Base-by-base conservation (phyloP, 2,329 filamentous ascomycete species). In the Beauveria sp. region DNA sequence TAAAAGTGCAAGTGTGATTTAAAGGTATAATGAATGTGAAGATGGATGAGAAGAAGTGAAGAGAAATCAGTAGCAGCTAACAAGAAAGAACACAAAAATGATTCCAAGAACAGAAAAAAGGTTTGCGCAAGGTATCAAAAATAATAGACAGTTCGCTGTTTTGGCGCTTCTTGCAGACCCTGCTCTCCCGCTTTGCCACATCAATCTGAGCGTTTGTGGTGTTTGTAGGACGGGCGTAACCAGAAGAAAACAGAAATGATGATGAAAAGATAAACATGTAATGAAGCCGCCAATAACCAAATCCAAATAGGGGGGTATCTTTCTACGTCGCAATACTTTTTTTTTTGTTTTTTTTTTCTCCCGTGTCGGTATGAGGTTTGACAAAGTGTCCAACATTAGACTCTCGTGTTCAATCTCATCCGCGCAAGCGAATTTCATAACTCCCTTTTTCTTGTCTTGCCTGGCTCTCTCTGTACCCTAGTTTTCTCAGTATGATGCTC, bases 291-390 rank as follows among this genome's bases (percentile, higher is more conserved):
- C 50, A 57, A 37, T 51, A 56, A 59, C 55, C 54, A 57, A 64
- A 60, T 57, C 57, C 53, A 61, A 63, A 62, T 60, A 63, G 63
- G 63, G 34, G 63, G 67, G 67, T 68, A 68, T 68, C 66, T 67
- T 67, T 67, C 67, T 68, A 64, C 61, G 55, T 53, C 53, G 57
- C 59, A 61, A 61, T 61, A 37, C 41, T 61, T 51, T 43, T 40
- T 30, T 59, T 59, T 51, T 37, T 24, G 22, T 24, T 24, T 1
- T 52, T 41, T 24, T 22, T 24, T 22, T 18, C 26, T 16, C n/a
- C 24, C n/a, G 20, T 34, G 26, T 26, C 41, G 54, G 26, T 41
- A 47, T 56, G 40, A 34, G 30, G 16, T 41, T 41, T 40, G 30
- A 37, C n/a, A 5, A 12, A 43, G 43, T 30, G 26, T 12, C n/a